Evolutionary conservation across 768 basidiomycete species (phyloP), one percentile per base, ranked within the genome.

Genomic region (Chiua virens): DNA sequence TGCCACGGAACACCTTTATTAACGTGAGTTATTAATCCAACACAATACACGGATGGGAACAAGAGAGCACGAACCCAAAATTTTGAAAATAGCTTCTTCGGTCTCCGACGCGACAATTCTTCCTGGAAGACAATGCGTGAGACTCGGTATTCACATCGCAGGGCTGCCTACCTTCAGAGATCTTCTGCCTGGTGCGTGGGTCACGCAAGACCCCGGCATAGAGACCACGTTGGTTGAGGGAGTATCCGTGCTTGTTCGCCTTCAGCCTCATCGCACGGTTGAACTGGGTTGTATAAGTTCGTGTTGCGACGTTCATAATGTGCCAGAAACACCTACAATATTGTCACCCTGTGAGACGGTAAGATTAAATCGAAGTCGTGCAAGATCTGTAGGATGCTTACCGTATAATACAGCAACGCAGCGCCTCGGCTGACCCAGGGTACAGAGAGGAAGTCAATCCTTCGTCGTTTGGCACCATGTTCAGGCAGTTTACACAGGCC

Each of bases 401-500:
- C 91, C 1, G 94, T 96, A 64, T 92, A 97, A 67, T 97, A 97
- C n/a, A 97, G 70, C 45, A 94, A 68, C 0, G 93, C 92, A 2
- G 88, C 93, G 0, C 94, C 95, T 60, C 86, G 80, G 23, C 77
- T 81, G 45, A 72, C 69, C 79, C 86, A 94, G 1, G 94, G 92
- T 1, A 95, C 81, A 17, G 83, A 83, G 27, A 97, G 72, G 54
- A 95, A 86, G 62, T 96, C 93, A 36, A 98, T 92, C 38, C 94
- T 73, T 25, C 94, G 76, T 45, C 73, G 64, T n/a, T 78, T 79
- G 28, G 73, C 74, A 5, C 73, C 68, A 8, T 72, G 67, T 37
- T 70, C 65, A 15, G 82, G 81, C 4, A 85, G 60, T 34, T 72
- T 75, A 57, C 93, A 92, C 1, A 95, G 76, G 1, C 94, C 94